Conservation (phyloP, 2,329 filamentous ascomycete species). For the Ophiocordyceps camponoti-rufipedis region DNA sequence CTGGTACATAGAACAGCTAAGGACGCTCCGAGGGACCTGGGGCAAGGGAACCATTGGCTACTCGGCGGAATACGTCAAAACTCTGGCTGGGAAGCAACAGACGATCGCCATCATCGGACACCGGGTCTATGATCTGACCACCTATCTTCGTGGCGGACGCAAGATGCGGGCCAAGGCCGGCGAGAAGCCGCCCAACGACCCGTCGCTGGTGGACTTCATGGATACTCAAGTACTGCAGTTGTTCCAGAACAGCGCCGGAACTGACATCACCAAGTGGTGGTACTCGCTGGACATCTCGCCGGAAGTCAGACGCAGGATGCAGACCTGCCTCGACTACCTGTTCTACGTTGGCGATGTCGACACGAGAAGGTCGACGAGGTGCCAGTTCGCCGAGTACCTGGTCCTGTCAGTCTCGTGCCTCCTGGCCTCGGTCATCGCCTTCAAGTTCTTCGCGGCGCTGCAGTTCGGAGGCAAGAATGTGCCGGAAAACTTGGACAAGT, state of each 20-base stretch:
- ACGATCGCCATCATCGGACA: slow-evolving; percentile 62
- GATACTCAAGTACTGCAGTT: slow-evolving; percentile 51
- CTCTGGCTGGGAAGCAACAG: slow-evolving; percentile 41
- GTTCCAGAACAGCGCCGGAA: slow-evolving; percentile 58
- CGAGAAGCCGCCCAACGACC: slow-evolving; percentile 23
- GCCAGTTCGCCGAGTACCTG: slow-evolving; percentile 79
- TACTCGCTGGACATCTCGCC: slow-evolving; percentile 43
- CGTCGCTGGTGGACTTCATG: slow-evolving; percentile 62
- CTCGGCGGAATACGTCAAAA: slow-evolving; percentile 57
- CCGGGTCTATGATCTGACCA: slow-evolving; percentile 76
- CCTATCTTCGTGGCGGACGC: slow-evolving; percentile 63
- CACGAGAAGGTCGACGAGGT: slow-evolving; percentile 70
- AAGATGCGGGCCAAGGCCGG: slow-evolving; percentile 38
- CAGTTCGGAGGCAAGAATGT: slow-evolving; percentile 85
- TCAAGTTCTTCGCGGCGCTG: slow-evolving; percentile 93
- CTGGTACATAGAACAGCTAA: slow-evolving; percentile 86
- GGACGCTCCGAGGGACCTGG: slow-evolving; percentile 57
- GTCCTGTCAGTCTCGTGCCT: slow-evolving; percentile 70
- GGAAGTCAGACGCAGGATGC: slow-evolving; percentile 46
- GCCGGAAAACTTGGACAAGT: slow-evolving; percentile 94
- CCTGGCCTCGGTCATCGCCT: slow-evolving; percentile 64
- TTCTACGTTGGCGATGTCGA: slow-evolving; percentile 90
- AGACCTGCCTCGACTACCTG: slow-evolving; percentile 74
- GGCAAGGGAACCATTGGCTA: slow-evolving; percentile 81
- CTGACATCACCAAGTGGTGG: slow-evolving; percentile 75